Base-by-base conservation (phyloP, 1,284 basidiomycete species). In the Austropuccinia psidii region DNA sequence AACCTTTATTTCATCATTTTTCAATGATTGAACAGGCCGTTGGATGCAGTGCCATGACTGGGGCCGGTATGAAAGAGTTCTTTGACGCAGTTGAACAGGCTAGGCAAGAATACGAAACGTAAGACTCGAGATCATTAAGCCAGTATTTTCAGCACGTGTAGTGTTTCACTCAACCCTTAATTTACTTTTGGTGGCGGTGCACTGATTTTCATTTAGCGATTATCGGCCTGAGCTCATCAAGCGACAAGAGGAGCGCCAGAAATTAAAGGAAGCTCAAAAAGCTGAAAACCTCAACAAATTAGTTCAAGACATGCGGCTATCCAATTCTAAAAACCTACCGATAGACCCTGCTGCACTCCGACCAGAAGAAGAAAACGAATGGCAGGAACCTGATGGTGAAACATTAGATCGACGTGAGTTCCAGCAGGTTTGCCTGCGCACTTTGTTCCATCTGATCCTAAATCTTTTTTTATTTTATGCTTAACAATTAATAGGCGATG, bases 1-100 rank as follows among this genome's bases (percentile, higher is more conserved):
- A 35, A 45, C 41, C 41, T n/a, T n/a, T n/a, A 45, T 43, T 60
- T 21, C 54, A 31, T 43, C 55, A 58, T 13, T 33, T 6, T 37
- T 75, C 49, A 55, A 54, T 75, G 52, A 66, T 62, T 70, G 8
- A 19, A 52, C 74, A 94, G 92, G 87, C 94, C 7, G 94, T 98
- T 13, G 94, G 95, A 27, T 93, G 98, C 9, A 95, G 92, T 15
- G 95, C 95, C 52, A 86, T 93, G 84, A 98, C 96, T 0, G 96
- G 96, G 13, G 89, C 87, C 61, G 96, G 96, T 5, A 87, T 99
- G 80, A 85, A 88, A 76, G 90, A 90, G 68, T 97, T 98, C 80
- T 90, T 98, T 78, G 86, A 88, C 21, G 93, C 93, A 0, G 93
- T 99, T 4, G 88, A 94, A 75, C 88, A 87, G 54, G 92, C 91